Base-by-base conservation (phyloP, 179 eudicot genomes). In the Beta lomatogona region DNA sequence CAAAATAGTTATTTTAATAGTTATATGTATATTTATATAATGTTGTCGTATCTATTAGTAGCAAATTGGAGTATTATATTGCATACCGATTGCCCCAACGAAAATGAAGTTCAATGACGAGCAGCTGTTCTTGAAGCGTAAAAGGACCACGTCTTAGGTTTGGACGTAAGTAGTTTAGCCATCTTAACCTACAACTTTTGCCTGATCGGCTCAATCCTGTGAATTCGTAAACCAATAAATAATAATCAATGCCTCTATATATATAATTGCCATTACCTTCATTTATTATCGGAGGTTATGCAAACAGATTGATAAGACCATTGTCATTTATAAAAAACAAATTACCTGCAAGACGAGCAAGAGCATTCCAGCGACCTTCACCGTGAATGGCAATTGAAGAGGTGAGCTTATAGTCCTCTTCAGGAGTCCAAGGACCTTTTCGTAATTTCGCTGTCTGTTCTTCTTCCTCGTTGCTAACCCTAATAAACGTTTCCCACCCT, bases 171-270 rank as follows among this genome's bases (percentile, higher is more conserved):
- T 84, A 81, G 45, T 84, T 84, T n/a, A 84, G 48, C 86, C 86
- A 84, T 53, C 86, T 77, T 73, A 84, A 13, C 66, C 86, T 84
- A 53, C 86, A 84, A 68, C 83, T 78, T 73, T 81, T 84, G n/a
- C 75, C 86, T 25, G 74, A 52, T 77, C 80, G 77, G 28, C 65
- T 73, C 14, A 84, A 58, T 6, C 84, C 86, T 84, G 44, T 55
- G 36, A 53, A 21, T 1, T 21, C 22, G 1, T n/a, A 1, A 15
- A 8, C 25, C 19, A 22, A 45, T 25, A 10, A 18, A 44, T 6
- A 55, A 0, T 16, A 13, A 25, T 25, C 28, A 25, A 25, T 25
- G 1, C 28, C 28, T 25, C 28, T 25, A 25, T 25, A 25, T 25
- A 25, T 25, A 25, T 25, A 25, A 25, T 25, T 25, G 0, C 28